Evolutionary conservation across 495 filamentous ascomycete genomes (phyloP), one percentile per base, ranked within the genome.

Genomic region (Hypomontagnella monticulosa): DNA sequence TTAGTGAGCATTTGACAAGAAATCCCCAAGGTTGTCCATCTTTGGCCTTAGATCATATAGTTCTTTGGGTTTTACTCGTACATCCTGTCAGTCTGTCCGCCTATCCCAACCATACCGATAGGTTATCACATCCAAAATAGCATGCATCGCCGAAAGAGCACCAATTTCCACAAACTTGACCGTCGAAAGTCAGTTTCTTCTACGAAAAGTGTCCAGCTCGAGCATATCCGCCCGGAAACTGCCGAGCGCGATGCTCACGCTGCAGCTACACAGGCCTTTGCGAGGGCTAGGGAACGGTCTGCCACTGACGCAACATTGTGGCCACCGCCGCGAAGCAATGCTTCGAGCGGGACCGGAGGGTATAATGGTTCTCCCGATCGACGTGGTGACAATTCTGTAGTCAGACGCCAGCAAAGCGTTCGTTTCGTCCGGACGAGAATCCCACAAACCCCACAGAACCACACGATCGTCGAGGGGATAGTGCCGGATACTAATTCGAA

Each of bases 221-320:
- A 85, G 33, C 68, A 80, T 33, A 78, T 86, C 41, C 80, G 86
- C 43, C 80, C 87, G 6, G 79, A 83, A 15, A 66, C 81, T n/a
- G 84, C 85, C 9, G 81, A 84, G 46, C 76, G 80, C 32, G 84
- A 91, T 71, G 90, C 91, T 27, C 82, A 87, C 8, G 82, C 83
- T 37, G 91, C 91, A 47, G 90, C 91, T n/a, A 80, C 79, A 19
- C 75, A 82, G 61, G 90, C 91, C 38, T 92, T 87, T 77, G 72
- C 77, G 11, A 81, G 84, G 59, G 87, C 87, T 33, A 82, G 75
- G 40, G 81, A 80, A 59, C 77, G 82, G 8, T 70, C 69, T 30
- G 15, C 37, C 40, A 68, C 69, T 41, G 49, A 57, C 41, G 37
- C 41, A 68, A 4, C 75, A 58, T 41, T 74, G 55, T 49, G 72